These are phyloP conservation scores for Gossypium gossypioides DNA, from an alignment of 441 rosid genomes.

Conservation along the genomic window DNA sequence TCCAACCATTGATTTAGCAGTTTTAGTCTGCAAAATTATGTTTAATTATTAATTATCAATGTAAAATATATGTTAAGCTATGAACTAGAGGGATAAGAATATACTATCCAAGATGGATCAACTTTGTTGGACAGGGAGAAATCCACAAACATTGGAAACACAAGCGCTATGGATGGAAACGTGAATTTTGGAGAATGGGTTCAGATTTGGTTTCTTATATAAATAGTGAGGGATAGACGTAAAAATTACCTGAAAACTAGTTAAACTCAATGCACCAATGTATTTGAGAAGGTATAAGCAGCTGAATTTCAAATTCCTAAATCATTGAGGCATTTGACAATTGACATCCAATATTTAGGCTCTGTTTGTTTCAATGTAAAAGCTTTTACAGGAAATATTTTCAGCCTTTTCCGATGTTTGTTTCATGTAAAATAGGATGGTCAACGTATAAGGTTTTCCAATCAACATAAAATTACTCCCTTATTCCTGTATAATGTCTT, in stretches of 20 bases:
- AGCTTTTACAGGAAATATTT: too few relatives aligned
- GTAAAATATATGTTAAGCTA: background rate
- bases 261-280: background rate
- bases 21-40: constrained; percentile 61
- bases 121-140: background rate
- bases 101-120: constrained; percentile 5
- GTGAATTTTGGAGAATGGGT: background rate
- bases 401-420: too few relatives aligned
- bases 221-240: background rate
- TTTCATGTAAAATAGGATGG: too few relatives aligned
- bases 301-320: background rate
- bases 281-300: background rate
- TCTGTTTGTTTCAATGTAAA: too few relatives aligned
- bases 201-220: background rate
- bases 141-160: constrained; percentile 3
- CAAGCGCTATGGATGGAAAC: background rate
- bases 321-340: background rate
- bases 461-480: too few relatives aligned
- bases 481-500: too few relatives aligned
- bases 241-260: background rate
- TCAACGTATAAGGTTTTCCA: too few relatives aligned
- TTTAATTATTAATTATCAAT: background rate
- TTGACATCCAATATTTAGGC: background rate
- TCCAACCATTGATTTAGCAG: constrained; percentile 83
- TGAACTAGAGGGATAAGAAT: background rate